These are phyloP conservation scores for Atractiella rhizophila DNA, from an alignment of 768 basidiomycete genomes.

Conservation along the genomic window DNA sequence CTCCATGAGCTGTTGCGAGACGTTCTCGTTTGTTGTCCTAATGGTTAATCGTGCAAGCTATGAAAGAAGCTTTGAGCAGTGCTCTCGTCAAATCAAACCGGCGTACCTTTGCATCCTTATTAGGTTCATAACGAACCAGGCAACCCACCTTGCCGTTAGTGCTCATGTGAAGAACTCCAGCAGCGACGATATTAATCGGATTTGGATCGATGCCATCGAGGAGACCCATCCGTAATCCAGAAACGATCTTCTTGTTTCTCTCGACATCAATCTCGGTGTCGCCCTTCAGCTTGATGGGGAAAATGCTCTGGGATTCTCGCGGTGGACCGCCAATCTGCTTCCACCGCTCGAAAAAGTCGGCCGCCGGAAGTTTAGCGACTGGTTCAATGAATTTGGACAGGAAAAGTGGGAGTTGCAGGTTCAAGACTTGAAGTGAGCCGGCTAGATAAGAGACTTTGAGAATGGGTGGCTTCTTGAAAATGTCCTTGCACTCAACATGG, in stretches of 20 bases:
- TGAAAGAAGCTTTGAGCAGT: not conserved
- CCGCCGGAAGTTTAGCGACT: conserved; percentile 50
- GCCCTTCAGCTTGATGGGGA: conserved; percentile 45
- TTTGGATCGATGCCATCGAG: conserved; percentile 77
- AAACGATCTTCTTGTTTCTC: conserved; percentile 47
- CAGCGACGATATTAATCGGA: conserved; percentile 71
- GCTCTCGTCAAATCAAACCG: not conserved
- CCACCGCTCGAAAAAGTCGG: conserved; percentile 95
- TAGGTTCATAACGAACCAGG: conserved; percentile 73
- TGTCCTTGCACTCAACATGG: conserved; percentile 80
- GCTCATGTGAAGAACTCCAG: conserved; percentile 90
- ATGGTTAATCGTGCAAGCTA: conserved; percentile 81
- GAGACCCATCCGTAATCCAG: conserved; percentile 49
- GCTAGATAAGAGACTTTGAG: conserved; percentile 73
- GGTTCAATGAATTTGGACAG: conserved; percentile 82
- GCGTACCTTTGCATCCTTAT: conserved; percentile 72
- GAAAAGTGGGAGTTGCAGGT: conserved; percentile 59
- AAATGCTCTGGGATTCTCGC: conserved; percentile 66
- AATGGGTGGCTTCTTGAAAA: conserved; percentile 50
- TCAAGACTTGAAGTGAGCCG: conserved; percentile 65
- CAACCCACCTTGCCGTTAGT: conserved; percentile 83
- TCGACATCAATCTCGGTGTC: conserved; percentile 45
- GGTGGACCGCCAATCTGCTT: conserved; percentile 88
- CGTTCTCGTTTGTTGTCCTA: conserved; percentile 79
- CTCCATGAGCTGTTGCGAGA: conserved; percentile 25